Evolutionary conservation across 139 green algal species (phyloP), one percentile per base, ranked within the genome.

Genomic region (Coccomyxa sp.): DNA sequence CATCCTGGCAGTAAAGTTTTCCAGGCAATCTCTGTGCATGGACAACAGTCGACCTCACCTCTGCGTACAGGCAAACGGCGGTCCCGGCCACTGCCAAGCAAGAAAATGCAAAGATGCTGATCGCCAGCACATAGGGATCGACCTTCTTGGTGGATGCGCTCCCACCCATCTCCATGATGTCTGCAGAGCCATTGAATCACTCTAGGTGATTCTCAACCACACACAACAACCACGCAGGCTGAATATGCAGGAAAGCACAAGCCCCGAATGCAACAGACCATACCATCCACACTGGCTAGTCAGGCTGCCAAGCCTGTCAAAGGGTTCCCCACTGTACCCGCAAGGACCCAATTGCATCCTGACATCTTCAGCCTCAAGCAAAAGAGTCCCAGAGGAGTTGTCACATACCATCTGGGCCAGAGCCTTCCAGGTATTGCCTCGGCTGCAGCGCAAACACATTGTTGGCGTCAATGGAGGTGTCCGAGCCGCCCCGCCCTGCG

Each of bases 401-500:
- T 2, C 39, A 6, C 70, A 29, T 44, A 75, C 70, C 35, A 12
- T 55, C 22, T 39, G 77, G 69, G 10, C 71, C 54, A 22, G 44
- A 35, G 29, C 78, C 78, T 82, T 98, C 92, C 55, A 97, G 89
- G 87, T 98, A 98, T n/a, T 93, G 82, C 9, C 81, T 90, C 39
- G 93, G 93, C 85, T 97, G 86, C 50, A 92, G n/a, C 0, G 83
- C 89, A 80, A 94, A 98, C 38, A 98, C 93, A 82, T 99, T 98
- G 89, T 98, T 98, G 85, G 92, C 91, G 82, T 97, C 95, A 27
- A 95, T 77, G 8, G 90, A 96, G 31, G 95, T 96, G 78, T 93
- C 91, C 24, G 91, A 88, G 37, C 89, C 89, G 55, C 89, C 90
- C 6, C 81, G 84, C 16, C 78, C 75, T 82, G n/a, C 37, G n/a